These are phyloP conservation scores for Pythium diclinum DNA, from an alignment of 352 stramenopile species.

Conservation along the genomic window DNA sequence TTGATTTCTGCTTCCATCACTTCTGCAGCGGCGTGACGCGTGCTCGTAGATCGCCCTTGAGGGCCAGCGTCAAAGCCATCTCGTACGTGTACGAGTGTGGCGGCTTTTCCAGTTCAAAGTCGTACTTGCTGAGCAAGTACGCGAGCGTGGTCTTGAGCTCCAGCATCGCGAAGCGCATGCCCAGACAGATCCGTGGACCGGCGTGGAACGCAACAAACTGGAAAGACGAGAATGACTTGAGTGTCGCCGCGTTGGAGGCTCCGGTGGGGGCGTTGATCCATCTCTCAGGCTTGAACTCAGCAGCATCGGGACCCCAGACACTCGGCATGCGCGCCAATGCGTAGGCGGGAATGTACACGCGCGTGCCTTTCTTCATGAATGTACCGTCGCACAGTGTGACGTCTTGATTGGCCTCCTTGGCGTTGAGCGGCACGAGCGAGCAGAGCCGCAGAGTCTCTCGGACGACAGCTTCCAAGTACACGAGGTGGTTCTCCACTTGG, in stretches of 20 bases:
- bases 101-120: slow-evolving; percentile 17
- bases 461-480: slow-evolving; percentile 62
- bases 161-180: slow-evolving; percentile 38
- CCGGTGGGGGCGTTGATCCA: slow-evolving; percentile 46
- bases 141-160: slow-evolving; percentile 31
- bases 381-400: slow-evolving; percentile 62
- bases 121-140: slow-evolving; percentile 24
- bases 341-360: slow-evolving; percentile 54
- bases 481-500: slow-evolving; percentile 39
- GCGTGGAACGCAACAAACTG: slow-evolving; percentile 48
- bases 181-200: slow-evolving; percentile 40
- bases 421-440: slow-evolving; percentile 53
- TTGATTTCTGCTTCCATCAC: no score
- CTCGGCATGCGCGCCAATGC: slow-evolving; percentile 43
- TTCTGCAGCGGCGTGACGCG: not conserved
- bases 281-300: slow-evolving; percentile 57
- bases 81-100: slow-evolving; percentile 21
- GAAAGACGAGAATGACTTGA: slow-evolving; percentile 26
- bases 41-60: slow-evolving; percentile 13
- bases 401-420: slow-evolving; percentile 42
- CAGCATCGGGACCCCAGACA: slow-evolving; percentile 59
- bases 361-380: slow-evolving; percentile 44
- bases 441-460: slow-evolving; percentile 69
- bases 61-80: slow-evolving; percentile 4
- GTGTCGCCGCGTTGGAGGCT: slow-evolving; percentile 18